phyloP scores from a whole-genome alignment of 441 rosid species.

The Bocquillonia castaneifolia region DNA sequence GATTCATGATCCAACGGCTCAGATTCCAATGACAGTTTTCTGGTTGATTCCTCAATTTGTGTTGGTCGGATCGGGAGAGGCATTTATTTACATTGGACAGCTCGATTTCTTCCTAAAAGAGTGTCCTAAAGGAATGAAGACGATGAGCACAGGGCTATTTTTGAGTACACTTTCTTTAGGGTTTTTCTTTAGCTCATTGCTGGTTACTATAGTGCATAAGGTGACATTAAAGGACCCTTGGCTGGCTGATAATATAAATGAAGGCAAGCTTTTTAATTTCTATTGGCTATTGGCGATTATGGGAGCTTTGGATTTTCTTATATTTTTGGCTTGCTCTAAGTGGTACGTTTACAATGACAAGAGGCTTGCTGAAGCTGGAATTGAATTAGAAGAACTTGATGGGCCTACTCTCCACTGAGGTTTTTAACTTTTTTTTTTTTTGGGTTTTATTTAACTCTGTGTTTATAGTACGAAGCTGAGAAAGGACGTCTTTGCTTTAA shows the following conservation, averaged over 20 bases:
- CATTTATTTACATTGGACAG: slow-evolving; percentile 72
- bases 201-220: slow-evolving; percentile 67
- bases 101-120: slow-evolving; percentile 84
- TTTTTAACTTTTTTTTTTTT: not conserved
- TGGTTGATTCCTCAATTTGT: slow-evolving; percentile 76
- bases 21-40: slow-evolving; percentile 63
- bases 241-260: slow-evolving; percentile 74
- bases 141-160: slow-evolving; percentile 85
- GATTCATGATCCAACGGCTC: slow-evolving; percentile 32
- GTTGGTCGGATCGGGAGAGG: slow-evolving; percentile 79
- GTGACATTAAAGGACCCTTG: slow-evolving; percentile 52
- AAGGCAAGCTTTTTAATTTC: slow-evolving; percentile 67
- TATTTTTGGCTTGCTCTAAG: slow-evolving; percentile 52
- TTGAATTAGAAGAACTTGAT: slow-evolving; percentile 60
- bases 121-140: slow-evolving; percentile 94
- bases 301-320: slow-evolving; percentile 47
- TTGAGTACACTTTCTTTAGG: slow-evolving; percentile 81
- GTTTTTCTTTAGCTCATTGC: slow-evolving; percentile 63
- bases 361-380: slow-evolving; percentile 60
- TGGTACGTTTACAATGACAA: slow-evolving; percentile 87
- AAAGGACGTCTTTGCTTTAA: not conserved
- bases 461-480: not conserved
- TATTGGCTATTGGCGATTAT: slow-evolving; percentile 71
- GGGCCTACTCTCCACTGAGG: slow-evolving; percentile 36
- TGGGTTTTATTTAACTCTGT: not conserved